Percentiles rank a stretch among this genome's conserved stretches.
Conservation (phyloP, 805 yeast species). For the Sugiyamaella marilandica region DNA sequence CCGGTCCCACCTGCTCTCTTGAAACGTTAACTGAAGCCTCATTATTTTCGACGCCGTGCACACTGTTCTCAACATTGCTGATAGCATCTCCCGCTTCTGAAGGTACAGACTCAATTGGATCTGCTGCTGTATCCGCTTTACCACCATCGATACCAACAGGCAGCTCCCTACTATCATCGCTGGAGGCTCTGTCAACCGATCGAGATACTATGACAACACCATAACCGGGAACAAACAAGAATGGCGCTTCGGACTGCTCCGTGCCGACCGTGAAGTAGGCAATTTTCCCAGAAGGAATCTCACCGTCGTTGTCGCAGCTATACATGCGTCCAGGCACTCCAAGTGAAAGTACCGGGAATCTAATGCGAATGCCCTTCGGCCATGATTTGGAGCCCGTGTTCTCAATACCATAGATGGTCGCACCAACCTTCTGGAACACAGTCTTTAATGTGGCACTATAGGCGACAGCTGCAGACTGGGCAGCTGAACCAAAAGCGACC, state of each 20-base stretch:
- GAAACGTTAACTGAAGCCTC: not conserved
- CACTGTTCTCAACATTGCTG: not conserved
- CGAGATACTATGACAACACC: not conserved
- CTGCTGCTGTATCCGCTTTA: not conserved
- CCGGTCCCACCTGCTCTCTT: not conserved
- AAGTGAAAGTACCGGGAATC: not conserved
- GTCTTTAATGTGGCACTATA: not conserved
- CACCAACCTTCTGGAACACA: not conserved
- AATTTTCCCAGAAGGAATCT: not conserved
- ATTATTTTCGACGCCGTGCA: not conserved
- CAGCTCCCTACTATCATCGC: not conserved
- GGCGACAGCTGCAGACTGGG: not conserved
- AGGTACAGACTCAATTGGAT: too few relatives aligned
- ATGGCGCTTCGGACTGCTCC: not conserved
- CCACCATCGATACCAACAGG: not conserved
- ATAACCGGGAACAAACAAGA: not conserved
- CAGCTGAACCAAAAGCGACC: not conserved
- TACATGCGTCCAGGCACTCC: not conserved
- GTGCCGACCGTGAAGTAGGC: not conserved
- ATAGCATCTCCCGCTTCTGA: not conserved
- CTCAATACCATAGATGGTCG: slow-evolving; percentile 1
- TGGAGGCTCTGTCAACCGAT: not conserved
- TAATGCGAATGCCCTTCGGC: slow-evolving; percentile 12
- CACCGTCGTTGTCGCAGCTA: not conserved
- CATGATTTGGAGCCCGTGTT: slow-evolving; percentile 18